phyloP scores from a whole-genome alignment of 177 flowering plant species.

The Vitis hybrid region DNA sequence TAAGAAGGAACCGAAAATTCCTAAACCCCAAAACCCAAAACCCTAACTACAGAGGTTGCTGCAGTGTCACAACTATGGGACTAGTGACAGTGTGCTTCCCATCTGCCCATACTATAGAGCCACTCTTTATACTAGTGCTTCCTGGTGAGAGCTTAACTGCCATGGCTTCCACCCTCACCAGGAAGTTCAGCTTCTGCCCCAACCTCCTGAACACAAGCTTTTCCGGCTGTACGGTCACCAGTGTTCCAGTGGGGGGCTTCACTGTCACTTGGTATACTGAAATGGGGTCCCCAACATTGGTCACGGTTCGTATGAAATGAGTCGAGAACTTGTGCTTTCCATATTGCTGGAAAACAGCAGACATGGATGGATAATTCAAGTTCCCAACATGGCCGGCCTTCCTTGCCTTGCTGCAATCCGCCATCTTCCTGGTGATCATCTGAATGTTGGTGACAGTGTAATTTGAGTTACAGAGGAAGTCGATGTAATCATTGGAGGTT shows the following conservation, averaged over 20 bases:
- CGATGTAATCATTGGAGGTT: conserved; percentile 53
- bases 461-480: conserved; percentile 86
- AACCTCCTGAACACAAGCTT: conserved; percentile 61
- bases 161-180: conserved; percentile 57
- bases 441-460: conserved; percentile 60
- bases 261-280: conserved; percentile 54
- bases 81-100: conserved; percentile 75
- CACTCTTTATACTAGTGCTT: conserved; percentile 50
- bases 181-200: conserved; percentile 74
- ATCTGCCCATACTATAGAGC: conserved; percentile 73
- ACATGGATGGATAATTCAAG: conserved; percentile 84
- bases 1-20: conserved; percentile 17
- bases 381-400: conserved; percentile 77
- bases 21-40: conserved; percentile 13
- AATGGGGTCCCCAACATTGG: conserved; percentile 73
- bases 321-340: conserved; percentile 64
- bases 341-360: conserved; percentile 71
- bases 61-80: conserved; percentile 80
- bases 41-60: conserved; percentile 41
- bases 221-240: conserved; percentile 70
- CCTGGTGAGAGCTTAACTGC: conserved; percentile 63
- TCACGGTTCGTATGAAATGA: conserved; percentile 76
- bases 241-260: conserved; percentile 48
- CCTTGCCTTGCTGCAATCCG: conserved; percentile 59
- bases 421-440: conserved; percentile 47